Evolutionary conservation across 345 rosid species (phyloP).

Genomic region (Raphanus sativus): DNA sequence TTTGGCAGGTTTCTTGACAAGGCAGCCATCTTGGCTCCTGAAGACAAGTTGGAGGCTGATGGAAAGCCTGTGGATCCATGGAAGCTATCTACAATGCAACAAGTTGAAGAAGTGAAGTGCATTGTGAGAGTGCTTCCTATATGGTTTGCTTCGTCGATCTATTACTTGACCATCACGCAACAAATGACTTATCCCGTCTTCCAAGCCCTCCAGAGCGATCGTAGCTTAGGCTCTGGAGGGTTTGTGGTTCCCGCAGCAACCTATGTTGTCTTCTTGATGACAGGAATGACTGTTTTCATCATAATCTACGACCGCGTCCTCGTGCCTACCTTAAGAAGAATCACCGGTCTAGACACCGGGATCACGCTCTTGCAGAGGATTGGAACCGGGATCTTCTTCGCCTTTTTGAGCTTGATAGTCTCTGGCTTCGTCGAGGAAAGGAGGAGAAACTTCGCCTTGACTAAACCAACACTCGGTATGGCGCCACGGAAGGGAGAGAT

Average conservation of each 20-base stretch:
- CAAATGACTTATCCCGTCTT: conserved; percentile 57
- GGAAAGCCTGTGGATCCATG: conserved; percentile 58
- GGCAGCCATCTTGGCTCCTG: conserved; percentile 49
- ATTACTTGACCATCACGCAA: conserved; percentile 43
- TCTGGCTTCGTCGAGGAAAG: conserved; percentile 48
- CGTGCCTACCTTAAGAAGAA: conserved; percentile 43
- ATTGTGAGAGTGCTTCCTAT: conserved; percentile 57
- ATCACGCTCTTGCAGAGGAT: conserved; percentile 48
- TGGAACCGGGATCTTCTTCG: conserved; percentile 48
- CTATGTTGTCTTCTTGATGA: conserved; percentile 55
- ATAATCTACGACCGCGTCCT: conserved; percentile 52
- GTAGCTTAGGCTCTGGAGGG: conserved; percentile 42
- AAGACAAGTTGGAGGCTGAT: conserved; percentile 44
- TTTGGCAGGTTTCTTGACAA: conserved; percentile 54
- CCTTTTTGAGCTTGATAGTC: conserved; percentile 39
- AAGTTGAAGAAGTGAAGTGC: conserved; percentile 75
- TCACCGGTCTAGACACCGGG: conserved; percentile 49
- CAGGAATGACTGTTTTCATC: conserved; percentile 52
- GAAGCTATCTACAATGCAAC: conserved; percentile 65
- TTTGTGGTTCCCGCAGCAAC: conserved; percentile 63
- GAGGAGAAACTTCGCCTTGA: conserved; percentile 45
- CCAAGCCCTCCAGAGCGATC: conserved; percentile 62
- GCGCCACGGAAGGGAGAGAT: conserved; percentile 48
- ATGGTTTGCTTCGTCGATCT: conserved; percentile 53
- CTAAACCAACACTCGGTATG: conserved; percentile 49